Conservation (phyloP, 192 early-diverging fungal genomes). For the Nowakowskiella sp. region DNA sequence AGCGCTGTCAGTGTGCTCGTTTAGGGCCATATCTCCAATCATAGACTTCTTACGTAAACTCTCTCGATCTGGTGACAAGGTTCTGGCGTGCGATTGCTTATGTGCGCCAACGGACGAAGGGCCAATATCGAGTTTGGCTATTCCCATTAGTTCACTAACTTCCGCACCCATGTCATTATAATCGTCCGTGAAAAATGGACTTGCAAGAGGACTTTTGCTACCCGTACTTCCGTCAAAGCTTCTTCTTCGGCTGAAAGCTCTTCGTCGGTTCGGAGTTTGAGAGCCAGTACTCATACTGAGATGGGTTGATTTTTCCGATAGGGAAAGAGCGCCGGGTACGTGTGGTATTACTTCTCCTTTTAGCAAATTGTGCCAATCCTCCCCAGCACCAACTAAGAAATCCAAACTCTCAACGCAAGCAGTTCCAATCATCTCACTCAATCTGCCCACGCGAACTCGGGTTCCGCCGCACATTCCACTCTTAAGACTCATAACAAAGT, state of each 20-base stretch:
- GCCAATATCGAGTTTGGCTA: slow-evolving; percentile 18
- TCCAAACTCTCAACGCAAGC: slow-evolving; percentile 71
- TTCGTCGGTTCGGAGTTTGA: neutral
- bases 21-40: too few species aligned
- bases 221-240: neutral
- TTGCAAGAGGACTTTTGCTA: slow-evolving; percentile 15
- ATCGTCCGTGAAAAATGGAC: slow-evolving; percentile 19
- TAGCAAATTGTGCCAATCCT: slow-evolving; percentile 39
- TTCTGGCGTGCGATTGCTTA: neutral
- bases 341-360: slow-evolving; percentile 23
- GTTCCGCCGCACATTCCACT: slow-evolving; percentile 57
- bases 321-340: neutral
- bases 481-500: slow-evolving; percentile 77
- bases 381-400: slow-evolving; percentile 55
- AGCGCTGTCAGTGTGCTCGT: too few species aligned
- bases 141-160: neutral
- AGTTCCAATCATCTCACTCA: slow-evolving; percentile 70
- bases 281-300: neutral
- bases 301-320: slow-evolving; percentile 8
- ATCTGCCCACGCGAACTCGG: slow-evolving; percentile 65
- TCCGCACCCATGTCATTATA: too few species aligned
- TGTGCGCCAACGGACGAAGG: too few species aligned
- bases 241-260: neutral
- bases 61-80: slow-evolving; percentile 3
- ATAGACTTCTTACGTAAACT: too few species aligned